phyloP scores from a whole-genome alignment of 495 filamentous ascomycete genomes.

The Aspergillus taichungensis region DNA sequence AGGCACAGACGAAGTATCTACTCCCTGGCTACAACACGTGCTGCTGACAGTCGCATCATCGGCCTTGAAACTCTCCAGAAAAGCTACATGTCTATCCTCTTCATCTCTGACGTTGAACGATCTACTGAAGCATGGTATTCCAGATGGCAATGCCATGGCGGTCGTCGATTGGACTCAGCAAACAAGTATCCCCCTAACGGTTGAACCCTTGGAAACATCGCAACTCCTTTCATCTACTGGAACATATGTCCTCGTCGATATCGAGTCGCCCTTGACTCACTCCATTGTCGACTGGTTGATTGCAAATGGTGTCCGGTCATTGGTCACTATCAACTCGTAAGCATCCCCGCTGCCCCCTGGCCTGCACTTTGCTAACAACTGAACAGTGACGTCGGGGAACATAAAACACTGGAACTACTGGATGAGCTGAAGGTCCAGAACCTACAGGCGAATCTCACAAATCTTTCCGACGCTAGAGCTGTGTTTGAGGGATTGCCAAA shows the following conservation, averaged over 20 bases:
- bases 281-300: not conserved
- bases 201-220: not conserved
- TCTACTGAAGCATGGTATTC: not conserved
- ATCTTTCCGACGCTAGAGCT: not conserved
- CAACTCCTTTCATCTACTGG: not conserved
- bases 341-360: not conserved
- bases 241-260: not conserved
- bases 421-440: not conserved
- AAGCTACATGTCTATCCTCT: not conserved
- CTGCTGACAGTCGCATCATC: not conserved
- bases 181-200: not conserved
- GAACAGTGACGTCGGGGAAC: not conserved
- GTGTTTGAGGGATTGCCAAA: not conserved
- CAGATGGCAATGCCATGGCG: not conserved
- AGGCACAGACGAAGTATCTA: not conserved
- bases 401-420: not conserved
- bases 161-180: not conserved
- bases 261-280: not conserved
- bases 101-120: not conserved
- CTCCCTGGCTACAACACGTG: not conserved
- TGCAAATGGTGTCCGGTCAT: not conserved
- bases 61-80: not conserved
- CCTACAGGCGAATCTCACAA: not conserved
- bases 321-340: not conserved
- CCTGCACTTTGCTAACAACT: not conserved